Evolutionary conservation across 345 rosid species (phyloP), one percentile per base, ranked within the genome.

Genomic region (Brassica napus): DNA sequence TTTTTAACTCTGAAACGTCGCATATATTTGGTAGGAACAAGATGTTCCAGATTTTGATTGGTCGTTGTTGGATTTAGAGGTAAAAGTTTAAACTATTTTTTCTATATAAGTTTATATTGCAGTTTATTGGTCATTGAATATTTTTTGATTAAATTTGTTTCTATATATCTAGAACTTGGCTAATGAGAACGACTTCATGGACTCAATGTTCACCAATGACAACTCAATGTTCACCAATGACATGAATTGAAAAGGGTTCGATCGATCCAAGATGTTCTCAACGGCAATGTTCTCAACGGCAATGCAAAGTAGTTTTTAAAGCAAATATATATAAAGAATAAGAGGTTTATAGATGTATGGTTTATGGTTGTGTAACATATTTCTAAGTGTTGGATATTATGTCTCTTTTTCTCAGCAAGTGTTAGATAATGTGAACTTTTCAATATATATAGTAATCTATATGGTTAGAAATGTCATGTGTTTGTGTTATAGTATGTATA

Each of bases 131-230:
- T 59, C 61, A 44, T 6, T 15, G 65, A 16, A 34, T 30, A 58
- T 1, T 4, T 60, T 60, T 57, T 61, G 35, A 2, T 12, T n/a
- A 62, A 49, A 32, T 3, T 16, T 61, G 63, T 39, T 60, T 5
- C 10, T 54, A 4, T 60, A 5, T 55, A 34, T 74, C 18, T 74
- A 80, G 83, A 75, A 63, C 11, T 80, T 55, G 55, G 54, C 26
- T 74, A 34, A 21, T 39, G 76, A 62, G 7, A 16, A 16, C 21
- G 74, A 69, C 10, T 74, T 74, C 61, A 30, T 63, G 83, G 52
- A 69, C 75, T 55, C 79, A 64, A 7, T 69, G 68, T 63, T 80
- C 60, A 37, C 24, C 75, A 30, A 8, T 69, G 72, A 69, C 79
- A 64, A 69, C 75, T 55, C 79, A 64, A 7, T 69, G 68, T 63